These are phyloP conservation scores for Fusarium chuoi DNA, from an alignment of 2,329 filamentous ascomycete genomes.

Conservation along the genomic window DNA sequence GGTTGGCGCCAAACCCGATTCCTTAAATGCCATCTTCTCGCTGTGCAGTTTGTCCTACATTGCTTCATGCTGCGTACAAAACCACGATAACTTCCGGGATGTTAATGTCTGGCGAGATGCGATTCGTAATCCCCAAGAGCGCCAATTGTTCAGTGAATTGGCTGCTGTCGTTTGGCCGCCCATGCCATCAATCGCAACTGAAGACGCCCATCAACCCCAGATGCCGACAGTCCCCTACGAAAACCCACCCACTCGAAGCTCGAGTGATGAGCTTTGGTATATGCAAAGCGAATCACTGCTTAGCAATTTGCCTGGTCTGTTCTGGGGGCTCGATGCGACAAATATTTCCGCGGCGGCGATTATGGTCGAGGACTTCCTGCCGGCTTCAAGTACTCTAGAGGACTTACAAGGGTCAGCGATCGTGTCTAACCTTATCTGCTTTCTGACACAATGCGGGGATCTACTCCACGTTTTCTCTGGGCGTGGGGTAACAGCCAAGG, in stretches of 20 bases:
- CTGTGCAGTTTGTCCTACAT: background rate
- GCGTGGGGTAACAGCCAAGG: background rate
- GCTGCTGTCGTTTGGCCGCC: accelerated
- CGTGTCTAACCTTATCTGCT: background rate
- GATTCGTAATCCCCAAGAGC: accelerated
- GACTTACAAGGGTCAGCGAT: background rate
- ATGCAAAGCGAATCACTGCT: no score
- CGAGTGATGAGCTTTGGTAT: no score
- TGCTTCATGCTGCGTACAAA: accelerated
- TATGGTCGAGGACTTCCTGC: accelerated
- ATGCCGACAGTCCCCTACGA: accelerated
- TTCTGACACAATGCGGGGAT: background rate
- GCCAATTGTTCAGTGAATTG: accelerated
- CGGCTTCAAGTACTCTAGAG: accelerated
- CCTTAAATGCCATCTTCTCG: accelerated
- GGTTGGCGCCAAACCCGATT: background rate
- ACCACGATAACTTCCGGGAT: accelerated
- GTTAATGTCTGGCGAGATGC: accelerated
- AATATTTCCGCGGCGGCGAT: accelerated
- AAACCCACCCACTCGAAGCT: accelerated
- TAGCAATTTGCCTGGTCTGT: no score
- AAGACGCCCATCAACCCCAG: accelerated
- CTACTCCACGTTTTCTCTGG: background rate
- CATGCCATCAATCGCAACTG: accelerated
- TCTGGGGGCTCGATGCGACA: accelerated